Conservation (phyloP, 306 rosid species). For the Lotus japonicus region DNA sequence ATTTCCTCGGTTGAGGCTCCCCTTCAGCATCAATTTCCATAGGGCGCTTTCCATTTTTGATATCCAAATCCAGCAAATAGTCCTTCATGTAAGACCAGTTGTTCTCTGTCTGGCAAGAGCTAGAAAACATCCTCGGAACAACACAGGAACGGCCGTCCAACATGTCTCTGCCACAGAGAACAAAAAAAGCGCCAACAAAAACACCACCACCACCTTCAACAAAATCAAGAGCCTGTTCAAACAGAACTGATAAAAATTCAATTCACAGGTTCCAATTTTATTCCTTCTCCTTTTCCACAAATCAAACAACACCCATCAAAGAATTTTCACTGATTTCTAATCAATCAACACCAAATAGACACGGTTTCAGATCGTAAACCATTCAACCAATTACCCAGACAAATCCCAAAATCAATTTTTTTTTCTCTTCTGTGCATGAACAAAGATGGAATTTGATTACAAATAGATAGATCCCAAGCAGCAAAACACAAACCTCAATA, state of each 20-base stretch:
- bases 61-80: conserved; percentile 43
- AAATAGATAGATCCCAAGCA: conserved; percentile 24
- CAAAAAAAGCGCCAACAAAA: too few relatives aligned
- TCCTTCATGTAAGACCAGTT: conserved; percentile 62
- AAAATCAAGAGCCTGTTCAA: conserved; percentile 41
- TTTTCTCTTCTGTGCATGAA: neutral
- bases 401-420: conserved; percentile 11
- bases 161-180: conserved; percentile 61
- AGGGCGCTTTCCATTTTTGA: conserved; percentile 50
- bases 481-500: conserved; percentile 20
- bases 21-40: conserved; percentile 39
- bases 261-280: conserved; percentile 15
- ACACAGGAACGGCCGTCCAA: conserved; percentile 71
- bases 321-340: too few relatives aligned
- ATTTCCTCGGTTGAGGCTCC: conserved; percentile 40
- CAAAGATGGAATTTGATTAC: neutral
- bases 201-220: too few relatives aligned
- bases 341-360: neutral
- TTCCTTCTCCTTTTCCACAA: neutral
- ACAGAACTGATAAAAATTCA: conserved; percentile 23
- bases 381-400: conserved; percentile 24
- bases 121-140: conserved; percentile 63
- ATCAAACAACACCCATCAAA: conserved; percentile 3
- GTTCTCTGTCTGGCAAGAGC: conserved; percentile 55
- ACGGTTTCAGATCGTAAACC: conserved; percentile 33